Evolutionary conservation across 1,284 basidiomycete species (phyloP).

Genomic region (Ceratobasidium sp.): DNA sequence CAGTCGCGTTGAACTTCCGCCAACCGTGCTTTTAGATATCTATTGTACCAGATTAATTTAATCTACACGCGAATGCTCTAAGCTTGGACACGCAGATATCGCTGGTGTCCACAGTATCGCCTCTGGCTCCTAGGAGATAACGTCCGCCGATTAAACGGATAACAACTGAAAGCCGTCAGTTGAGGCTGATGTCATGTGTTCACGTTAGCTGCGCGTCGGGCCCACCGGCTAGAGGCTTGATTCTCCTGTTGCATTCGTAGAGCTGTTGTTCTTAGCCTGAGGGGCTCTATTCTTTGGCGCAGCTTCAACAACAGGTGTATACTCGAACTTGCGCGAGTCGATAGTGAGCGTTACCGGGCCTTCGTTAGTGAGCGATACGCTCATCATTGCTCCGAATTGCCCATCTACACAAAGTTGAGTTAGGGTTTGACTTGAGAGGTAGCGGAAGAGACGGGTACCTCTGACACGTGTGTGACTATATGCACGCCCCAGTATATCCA

Average conservation of each 20-base stretch:
- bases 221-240: neutral
- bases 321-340: constrained; percentile 57
- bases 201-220: neutral
- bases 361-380: constrained; percentile 85
- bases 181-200: no score
- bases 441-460: constrained; percentile 61
- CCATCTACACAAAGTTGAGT: constrained; percentile 67
- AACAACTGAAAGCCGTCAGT: no score
- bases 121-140: no score
- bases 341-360: constrained; percentile 85
- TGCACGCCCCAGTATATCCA: constrained; percentile 69
- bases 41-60: no score
- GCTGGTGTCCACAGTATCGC: no score
- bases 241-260: neutral
- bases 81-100: no score
- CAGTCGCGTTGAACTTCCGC: no score
- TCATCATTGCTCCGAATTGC: constrained; percentile 94
- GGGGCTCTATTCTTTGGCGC: neutral
- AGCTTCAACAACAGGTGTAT: constrained; percentile 26
- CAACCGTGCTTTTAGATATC: no score
- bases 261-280: neutral
- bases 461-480: constrained; percentile 81
- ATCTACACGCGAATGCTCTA: no score
- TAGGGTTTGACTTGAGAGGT: neutral
- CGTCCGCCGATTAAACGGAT: no score